These are phyloP conservation scores for Ceriops decandra DNA, from an alignment of 345 rosid species.

Conservation along the genomic window DNA sequence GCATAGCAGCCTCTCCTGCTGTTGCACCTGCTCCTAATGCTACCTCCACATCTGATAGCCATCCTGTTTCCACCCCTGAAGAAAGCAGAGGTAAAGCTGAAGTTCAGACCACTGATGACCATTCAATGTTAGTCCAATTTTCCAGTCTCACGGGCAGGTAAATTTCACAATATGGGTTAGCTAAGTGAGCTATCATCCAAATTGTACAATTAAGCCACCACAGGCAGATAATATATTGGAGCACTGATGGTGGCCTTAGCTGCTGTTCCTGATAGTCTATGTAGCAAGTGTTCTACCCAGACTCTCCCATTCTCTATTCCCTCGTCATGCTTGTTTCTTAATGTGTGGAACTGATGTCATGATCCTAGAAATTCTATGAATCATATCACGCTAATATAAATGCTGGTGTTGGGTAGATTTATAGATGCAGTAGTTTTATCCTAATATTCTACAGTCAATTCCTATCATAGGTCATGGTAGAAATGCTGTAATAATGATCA, in stretches of 20 bases:
- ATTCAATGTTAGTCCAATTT: constrained; percentile 1
- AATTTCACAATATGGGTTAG: background rate
- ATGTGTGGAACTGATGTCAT: constrained; percentile 1
- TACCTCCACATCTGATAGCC: background rate
- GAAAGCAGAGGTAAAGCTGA: background rate
- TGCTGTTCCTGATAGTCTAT: too few relatives aligned
- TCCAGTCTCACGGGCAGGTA: background rate
- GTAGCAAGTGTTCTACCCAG: too few relatives aligned
- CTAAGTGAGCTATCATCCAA: too few relatives aligned
- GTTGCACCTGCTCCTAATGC: background rate
- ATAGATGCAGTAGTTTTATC: constrained; percentile 18
- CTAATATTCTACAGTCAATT: background rate
- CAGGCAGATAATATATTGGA: background rate
- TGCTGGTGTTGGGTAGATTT: constrained; percentile 11
- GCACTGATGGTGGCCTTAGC: background rate
- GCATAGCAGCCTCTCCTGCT: background rate
- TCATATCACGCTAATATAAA: constrained; percentile 2
- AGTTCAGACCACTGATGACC: background rate
- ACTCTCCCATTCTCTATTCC: too few relatives aligned
- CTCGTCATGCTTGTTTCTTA: background rate
- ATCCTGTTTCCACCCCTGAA: background rate
- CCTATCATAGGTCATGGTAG: background rate
- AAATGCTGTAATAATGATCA: too few relatives aligned
- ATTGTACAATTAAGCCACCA: too few relatives aligned
- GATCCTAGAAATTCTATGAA: constrained; percentile 4